A percentile compares a stretch with the other conserved stretches of the same genome.
These are phyloP conservation scores for Marvania coccoides DNA, from an alignment of 139 green algal genomes.

Conservation along the genomic window DNA sequence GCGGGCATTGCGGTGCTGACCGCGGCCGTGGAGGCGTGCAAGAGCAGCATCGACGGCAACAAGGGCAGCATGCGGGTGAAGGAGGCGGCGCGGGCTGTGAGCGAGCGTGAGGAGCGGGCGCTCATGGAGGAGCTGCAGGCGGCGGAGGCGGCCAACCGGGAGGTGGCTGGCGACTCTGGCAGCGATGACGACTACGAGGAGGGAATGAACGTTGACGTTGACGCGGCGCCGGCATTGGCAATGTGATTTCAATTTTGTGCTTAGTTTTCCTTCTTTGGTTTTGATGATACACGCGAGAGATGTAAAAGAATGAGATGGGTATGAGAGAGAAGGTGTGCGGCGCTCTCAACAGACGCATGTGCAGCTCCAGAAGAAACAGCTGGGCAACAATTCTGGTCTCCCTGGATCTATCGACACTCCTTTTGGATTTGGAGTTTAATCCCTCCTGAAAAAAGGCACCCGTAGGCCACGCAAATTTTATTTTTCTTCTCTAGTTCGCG, in stretches of 20 bases:
- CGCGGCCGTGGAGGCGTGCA: slow-evolving; percentile 65
- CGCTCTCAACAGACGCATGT: background rate
- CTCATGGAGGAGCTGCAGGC: slow-evolving; percentile 83
- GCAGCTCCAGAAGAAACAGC: background rate
- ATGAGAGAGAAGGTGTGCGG: too few relatives aligned
- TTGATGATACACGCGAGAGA: background rate
- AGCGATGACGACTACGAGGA: slow-evolving; percentile 48
- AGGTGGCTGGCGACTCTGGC: slow-evolving; percentile 33
- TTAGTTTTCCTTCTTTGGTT: background rate
- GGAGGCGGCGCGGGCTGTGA: slow-evolving; percentile 86
- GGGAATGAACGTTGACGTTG: slow-evolving; percentile 31
- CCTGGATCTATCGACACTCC: too few relatives aligned
- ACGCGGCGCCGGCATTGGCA: slow-evolving; percentile 18
- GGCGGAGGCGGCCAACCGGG: slow-evolving; percentile 59
- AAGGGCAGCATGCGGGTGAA: slow-evolving; percentile 91
- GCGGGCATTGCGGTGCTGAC: slow-evolving; percentile 57
- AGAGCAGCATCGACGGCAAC: slow-evolving; percentile 61
- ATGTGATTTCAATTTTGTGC: background rate
- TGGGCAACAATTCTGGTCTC: too few relatives aligned
- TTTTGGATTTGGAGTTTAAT: too few relatives aligned
- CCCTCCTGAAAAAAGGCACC: too few relatives aligned
- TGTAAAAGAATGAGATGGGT: too few relatives aligned
- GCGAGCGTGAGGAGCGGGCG: slow-evolving; percentile 84
- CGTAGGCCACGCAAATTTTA: too few relatives aligned
- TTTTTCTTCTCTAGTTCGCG: too few relatives aligned